Evolutionary conservation across 352 stramenopile genomes (phyloP).

Genomic region (Phytophthora fragariaefolia): DNA sequence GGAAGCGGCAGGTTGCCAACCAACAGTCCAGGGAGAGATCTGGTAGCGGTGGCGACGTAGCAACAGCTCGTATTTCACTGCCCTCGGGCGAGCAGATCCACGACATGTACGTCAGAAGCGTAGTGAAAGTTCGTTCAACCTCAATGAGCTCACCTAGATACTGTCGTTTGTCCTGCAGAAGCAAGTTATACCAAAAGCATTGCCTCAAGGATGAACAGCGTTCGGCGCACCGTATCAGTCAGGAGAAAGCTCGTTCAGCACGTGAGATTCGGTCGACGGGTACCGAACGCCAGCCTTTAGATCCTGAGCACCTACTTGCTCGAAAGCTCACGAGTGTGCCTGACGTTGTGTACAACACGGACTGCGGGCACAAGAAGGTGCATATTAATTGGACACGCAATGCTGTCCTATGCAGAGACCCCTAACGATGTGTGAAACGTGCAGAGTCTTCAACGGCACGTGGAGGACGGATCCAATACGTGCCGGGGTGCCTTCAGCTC

Average conservation of each 20-base stretch:
- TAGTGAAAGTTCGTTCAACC: neutral
- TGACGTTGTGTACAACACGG: conserved; percentile 68
- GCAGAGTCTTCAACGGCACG: conserved; percentile 51
- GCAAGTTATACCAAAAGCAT: conserved; percentile 69
- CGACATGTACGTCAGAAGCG: conserved; percentile 55
- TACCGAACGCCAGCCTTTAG: conserved; percentile 53
- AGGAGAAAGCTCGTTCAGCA: conserved; percentile 44
- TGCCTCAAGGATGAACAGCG: conserved; percentile 73
- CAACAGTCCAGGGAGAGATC: conserved; percentile 30
- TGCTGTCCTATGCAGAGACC: neutral
- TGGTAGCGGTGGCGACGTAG: conserved; percentile 15
- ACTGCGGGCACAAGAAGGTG: conserved; percentile 68
- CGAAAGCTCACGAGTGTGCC: conserved; percentile 58
- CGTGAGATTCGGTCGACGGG: conserved; percentile 26
- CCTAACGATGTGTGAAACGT: neutral
- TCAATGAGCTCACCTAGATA: neutral
- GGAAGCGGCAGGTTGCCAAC: conserved; percentile 63
- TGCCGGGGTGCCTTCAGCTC: conserved; percentile 66
- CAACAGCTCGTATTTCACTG: conserved; percentile 52
- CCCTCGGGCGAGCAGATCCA: conserved; percentile 77
- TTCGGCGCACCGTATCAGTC: conserved; percentile 58
- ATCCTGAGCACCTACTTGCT: conserved; percentile 47
- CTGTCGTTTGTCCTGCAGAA: conserved; percentile 36
- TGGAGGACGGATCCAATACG: conserved; percentile 58
- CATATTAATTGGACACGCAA: neutral